Percentiles rank a stretch among this genome's conserved stretches.
Conservation (phyloP, 1,284 basidiomycete genomes). For the Tylopilus orsonianus region DNA sequence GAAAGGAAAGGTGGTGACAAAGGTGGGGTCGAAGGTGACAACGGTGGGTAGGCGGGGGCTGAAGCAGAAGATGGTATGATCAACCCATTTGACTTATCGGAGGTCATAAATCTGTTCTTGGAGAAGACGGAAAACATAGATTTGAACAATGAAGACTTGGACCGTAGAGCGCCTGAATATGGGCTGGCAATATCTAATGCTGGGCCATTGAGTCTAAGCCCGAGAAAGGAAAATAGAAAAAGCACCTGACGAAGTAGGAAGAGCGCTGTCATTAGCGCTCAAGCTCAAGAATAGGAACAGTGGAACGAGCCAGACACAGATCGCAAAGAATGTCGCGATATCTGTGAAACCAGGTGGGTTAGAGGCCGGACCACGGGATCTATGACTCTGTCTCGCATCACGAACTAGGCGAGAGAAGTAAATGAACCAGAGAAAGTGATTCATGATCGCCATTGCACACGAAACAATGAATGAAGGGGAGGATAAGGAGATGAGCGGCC, state of each 20-base stretch:
- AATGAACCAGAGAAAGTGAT: conserved; percentile 96
- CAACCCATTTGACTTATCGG: conserved; percentile 53
- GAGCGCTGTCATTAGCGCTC: conserved; percentile 92
- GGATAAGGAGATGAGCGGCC: conserved; percentile 89
- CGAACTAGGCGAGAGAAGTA: conserved; percentile 77
- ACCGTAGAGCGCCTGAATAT: conserved; percentile 29
- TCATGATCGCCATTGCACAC: conserved; percentile 77
- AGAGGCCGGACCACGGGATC: conserved; percentile 41
- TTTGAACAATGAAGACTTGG: conserved; percentile 61
- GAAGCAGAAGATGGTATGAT: conserved; percentile 47
- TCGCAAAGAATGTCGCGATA: conserved; percentile 88
- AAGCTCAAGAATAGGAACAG: conserved; percentile 90
- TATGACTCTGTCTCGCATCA: conserved; percentile 43
- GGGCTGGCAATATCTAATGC: conserved; percentile 39
- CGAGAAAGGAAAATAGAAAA: conserved; percentile 3
- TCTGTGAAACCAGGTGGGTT: conserved; percentile 75
- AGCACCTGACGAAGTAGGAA: conserved; percentile 61
- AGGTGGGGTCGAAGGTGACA: conserved; percentile 17
- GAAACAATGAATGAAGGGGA: conserved; percentile 82
- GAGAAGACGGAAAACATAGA: conserved; percentile 54
- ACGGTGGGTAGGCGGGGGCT: conserved; percentile 24
- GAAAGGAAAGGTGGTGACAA: conserved; percentile 22
- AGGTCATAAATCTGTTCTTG: conserved; percentile 34
- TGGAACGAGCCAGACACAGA: conserved; percentile 92
- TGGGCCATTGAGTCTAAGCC: not conserved